A percentile compares a stretch with the other conserved stretches of the same genome.
Conservation (phyloP, 2,329 filamentous ascomycete genomes). For the Metarhizium anisopliae region DNA sequence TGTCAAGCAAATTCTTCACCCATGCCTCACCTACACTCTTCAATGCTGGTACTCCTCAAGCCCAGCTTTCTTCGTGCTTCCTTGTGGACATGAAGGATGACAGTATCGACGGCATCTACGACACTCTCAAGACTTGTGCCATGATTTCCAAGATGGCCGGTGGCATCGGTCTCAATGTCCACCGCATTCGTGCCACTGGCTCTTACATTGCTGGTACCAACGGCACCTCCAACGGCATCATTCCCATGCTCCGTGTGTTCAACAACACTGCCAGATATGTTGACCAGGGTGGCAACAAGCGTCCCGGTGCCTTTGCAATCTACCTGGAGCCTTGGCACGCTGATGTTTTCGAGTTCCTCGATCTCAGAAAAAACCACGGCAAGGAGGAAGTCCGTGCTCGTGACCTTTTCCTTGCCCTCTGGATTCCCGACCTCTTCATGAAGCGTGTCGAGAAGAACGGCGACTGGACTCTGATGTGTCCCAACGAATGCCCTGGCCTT, state of each 20-base stretch:
- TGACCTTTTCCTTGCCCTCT: conserved; percentile 94
- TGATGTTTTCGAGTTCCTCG: conserved; percentile 94
- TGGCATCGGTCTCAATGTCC: conserved; percentile 92
- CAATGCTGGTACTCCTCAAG: conserved; percentile 91
- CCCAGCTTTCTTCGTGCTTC: conserved; percentile 96
- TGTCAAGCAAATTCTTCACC: conserved; percentile 98
- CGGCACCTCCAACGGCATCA: conserved; percentile 92
- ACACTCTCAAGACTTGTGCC: conserved; percentile 97
- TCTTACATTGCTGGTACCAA: conserved; percentile 98
- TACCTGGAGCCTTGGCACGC: conserved; percentile 99
- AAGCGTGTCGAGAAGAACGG: conserved; percentile 96
- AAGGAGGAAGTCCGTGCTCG: conserved; percentile 97
- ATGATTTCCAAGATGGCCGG: conserved; percentile 99
- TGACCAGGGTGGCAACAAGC: conserved; percentile 98
- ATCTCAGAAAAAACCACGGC: conserved; percentile 97
- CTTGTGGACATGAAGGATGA: conserved; percentile 99
- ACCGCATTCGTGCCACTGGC: conserved; percentile 93
- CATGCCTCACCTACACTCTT: conserved; percentile 97
- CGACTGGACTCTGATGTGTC: conserved; percentile 97
- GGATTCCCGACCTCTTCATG: conserved; percentile 99
- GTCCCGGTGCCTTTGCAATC: conserved; percentile 95
- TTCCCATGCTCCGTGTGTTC: conserved; percentile 97
- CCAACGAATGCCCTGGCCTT: conserved; percentile 88
- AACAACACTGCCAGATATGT: conserved; percentile 99
- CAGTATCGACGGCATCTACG: conserved; percentile 98